Evolutionary conservation across 2,329 filamentous ascomycete species (phyloP), one percentile per base, ranked within the genome.

Genomic region (Lachnum nothofagi): DNA sequence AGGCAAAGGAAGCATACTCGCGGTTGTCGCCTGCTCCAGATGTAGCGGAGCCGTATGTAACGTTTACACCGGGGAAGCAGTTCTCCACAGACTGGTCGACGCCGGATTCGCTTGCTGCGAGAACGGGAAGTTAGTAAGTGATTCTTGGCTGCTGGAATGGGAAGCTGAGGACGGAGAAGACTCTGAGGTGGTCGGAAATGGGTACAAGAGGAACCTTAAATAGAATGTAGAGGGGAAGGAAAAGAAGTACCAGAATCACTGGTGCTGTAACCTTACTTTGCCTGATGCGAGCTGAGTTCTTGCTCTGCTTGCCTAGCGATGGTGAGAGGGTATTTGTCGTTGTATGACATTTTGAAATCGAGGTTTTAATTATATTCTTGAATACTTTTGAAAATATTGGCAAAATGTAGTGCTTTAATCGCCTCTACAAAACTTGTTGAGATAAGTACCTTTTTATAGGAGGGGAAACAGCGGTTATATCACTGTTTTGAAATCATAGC

Each of bases 281-380:
- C 68, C 12, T 58, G 49, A 27, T 70, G 55, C 7, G 70, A 69
- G 63, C 74, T 73, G 45, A 76, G 66, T 48, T 77, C 72, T 16
- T 63, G 63, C 66, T 76, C 72, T 9, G 73, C 73, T 55, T 75
- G 64, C 57, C 70, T 62, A 45, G 74, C 72, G 58, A 74, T 61
- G 23, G 66, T 62, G 56, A 70, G 58, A 44, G 68, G 70, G 59
- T 73, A 64, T 8, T 12, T 37, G 46, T 68, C 70, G 68, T 60
- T 67, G 48, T 60, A 57, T 38, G 73, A 73, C 71, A 74, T 75
- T 41, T 29, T 48, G 25, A 19, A 6, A 6, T 47, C n/a, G 3
- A 4, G 19, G 34, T 39, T 47, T 24, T 66, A 44, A 41, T n/a
- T 40, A 40, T n/a, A n/a, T n/a, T n/a, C 7, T 7, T 7, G 25